Percentiles rank a stretch among this genome's conserved stretches.
Conservation (phyloP, 2,329 filamentous ascomycete genomes). For the Cladosporium sp. region DNA sequence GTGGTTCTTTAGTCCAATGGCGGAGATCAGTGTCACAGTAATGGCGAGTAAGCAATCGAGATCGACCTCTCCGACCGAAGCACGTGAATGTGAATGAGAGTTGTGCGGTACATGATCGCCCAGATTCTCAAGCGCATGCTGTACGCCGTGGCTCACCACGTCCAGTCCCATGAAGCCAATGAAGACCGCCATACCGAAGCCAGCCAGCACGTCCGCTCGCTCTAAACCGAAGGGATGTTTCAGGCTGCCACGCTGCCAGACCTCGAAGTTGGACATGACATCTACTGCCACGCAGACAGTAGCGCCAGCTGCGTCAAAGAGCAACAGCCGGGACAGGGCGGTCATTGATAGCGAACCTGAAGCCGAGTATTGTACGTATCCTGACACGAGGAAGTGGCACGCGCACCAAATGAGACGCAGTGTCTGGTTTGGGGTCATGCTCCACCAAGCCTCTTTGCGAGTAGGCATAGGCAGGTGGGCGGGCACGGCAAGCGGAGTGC, state of each 20-base stretch:
- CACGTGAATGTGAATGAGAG: conserved; percentile 52
- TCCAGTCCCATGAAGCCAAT: conserved; percentile 97
- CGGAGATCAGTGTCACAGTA: conserved; percentile 75
- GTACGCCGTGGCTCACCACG: conserved; percentile 86
- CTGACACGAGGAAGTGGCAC: conserved; percentile 78
- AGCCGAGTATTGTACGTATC: conserved; percentile 79
- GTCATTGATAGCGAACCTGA: conserved; percentile 86
- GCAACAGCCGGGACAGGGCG: conserved; percentile 84
- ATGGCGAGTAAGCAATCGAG: conserved; percentile 78
- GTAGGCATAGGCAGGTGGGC: conserved; percentile 91
- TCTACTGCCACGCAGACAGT: conserved; percentile 89
- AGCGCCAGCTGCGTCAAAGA: conserved; percentile 92
- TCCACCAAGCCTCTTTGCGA: conserved; percentile 77
- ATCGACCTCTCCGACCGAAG: conserved; percentile 74
- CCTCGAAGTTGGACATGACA: conserved; percentile 92
- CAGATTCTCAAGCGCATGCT: conserved; percentile 78
- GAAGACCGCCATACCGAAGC: conserved; percentile 93
- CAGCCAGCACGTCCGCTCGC: conserved; percentile 86
- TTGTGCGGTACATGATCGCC: conserved; percentile 67
- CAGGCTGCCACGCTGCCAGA: conserved; percentile 90
- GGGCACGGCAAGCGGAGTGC: conserved; percentile 82
- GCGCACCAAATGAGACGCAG: conserved; percentile 82
- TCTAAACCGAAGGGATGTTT: conserved; percentile 88
- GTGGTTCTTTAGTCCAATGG: conserved; percentile 84
- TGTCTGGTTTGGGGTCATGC: conserved; percentile 85